Conservation (phyloP, 192 early-diverging fungal genomes). For the Paraglomus occultum region DNA sequence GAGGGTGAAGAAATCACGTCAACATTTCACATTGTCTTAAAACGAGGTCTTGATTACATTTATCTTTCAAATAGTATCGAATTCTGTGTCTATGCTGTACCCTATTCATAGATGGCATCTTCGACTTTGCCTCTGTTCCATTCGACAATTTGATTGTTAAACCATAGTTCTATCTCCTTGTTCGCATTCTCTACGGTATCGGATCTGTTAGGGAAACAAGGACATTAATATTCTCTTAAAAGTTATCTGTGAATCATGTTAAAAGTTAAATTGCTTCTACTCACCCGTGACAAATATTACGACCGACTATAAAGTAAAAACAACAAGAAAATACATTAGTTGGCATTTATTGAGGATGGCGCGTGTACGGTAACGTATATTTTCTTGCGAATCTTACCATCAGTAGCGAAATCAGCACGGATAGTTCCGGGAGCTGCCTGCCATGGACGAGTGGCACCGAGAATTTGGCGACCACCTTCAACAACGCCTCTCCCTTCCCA, state of each 20-base stretch:
- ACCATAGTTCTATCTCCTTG: constrained; percentile 86
- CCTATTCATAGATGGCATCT: constrained; percentile 72
- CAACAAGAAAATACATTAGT: background rate
- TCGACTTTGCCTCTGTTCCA: constrained; percentile 61
- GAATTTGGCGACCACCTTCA: constrained; percentile 84
- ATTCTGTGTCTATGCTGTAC: no score
- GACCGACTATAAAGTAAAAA: constrained; percentile 39
- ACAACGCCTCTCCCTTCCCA: constrained; percentile 88
- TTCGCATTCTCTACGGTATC: constrained; percentile 87
- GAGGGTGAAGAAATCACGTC: no score
- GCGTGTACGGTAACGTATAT: background rate
- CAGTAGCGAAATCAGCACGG: constrained; percentile 91
- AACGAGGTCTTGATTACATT: no score
- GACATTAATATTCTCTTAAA: constrained; percentile 34
- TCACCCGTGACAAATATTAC: constrained; percentile 88
- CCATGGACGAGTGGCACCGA: constrained; percentile 92
- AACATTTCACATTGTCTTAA: no score
- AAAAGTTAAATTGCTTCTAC: background rate
- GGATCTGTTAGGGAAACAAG: constrained; percentile 86
- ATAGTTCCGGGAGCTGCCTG: constrained; percentile 88
- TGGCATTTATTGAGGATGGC: background rate
- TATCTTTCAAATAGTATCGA: no score
- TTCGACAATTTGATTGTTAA: constrained; percentile 62
- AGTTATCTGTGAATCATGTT: background rate
- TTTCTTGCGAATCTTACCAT: constrained; percentile 45